Base-by-base conservation (phyloP, 352 stramenopile species). In the Phytopythium oedochilum region DNA sequence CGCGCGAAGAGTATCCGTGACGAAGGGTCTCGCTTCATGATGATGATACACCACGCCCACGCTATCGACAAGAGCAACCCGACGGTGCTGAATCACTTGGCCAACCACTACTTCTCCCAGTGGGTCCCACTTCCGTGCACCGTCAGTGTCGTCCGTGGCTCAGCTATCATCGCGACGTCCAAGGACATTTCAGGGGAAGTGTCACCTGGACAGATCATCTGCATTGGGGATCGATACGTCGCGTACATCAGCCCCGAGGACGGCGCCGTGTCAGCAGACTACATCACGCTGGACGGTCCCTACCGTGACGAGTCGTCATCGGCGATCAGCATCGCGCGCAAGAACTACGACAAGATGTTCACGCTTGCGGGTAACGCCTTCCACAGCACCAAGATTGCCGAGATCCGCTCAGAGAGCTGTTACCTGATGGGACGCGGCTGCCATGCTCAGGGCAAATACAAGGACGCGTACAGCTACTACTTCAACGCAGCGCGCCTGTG, bases 61-160 rank as follows among this genome's bases (percentile, higher is more conserved):
- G 76, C 75, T 15, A 90, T 95, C 48, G 85, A 95, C 60, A 92
- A 92, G 61, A 91, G 78, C 29, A 93, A 92, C 56, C 83, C 86
- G 10, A 93, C 83, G 53, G 96, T 98, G 20, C 76, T 98, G 44
- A 99, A 99, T 74, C 96, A 99, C 70, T 71, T 99, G 53, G 96
- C 96, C 11, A 98, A 99, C 82, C 95, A 99, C 73, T 99, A 98
- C 67, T 99, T 99, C 71, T 96, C 89, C 53, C 97, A 98, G 60
- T 99, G 94, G 95, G 96, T 96, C 10, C 92, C 89, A 0, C 63
- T 98, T 26, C 73, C 90, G 8, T 96, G 92, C 40, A 92, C 83
- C 0, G 86, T 93, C 25, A 74, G 83, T 36, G 87, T 97, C 6
- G 74, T 94, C 59, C 73, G 83, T 49, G 89, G 91, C 57, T 97